These are phyloP conservation scores for Syzygium aromaticum DNA, from an alignment of 345 rosid genomes.

Conservation along the genomic window DNA sequence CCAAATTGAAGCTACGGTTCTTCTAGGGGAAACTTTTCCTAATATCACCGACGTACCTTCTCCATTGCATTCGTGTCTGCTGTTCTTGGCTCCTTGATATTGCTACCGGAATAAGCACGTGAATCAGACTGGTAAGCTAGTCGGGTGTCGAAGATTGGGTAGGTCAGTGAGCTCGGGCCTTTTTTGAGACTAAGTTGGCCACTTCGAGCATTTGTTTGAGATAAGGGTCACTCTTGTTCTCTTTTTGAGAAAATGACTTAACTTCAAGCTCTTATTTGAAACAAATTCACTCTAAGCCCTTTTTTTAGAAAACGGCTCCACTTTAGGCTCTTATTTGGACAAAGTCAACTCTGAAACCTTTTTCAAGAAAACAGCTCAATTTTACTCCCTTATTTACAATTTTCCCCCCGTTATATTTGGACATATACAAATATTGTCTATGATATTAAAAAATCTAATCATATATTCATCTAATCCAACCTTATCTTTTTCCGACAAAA, in stretches of 20 bases:
- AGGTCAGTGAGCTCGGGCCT: rapidly evolving
- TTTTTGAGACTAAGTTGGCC: not conserved
- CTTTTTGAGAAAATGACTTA: not conserved
- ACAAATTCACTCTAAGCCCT: not conserved
- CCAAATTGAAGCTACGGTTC: not conserved
- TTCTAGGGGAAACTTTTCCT: not conserved
- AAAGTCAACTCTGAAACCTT: not conserved
- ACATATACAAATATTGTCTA: not conserved
- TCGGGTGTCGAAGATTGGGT: not conserved
- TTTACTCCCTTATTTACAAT: not conserved
- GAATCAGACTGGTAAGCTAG: rapidly evolving
- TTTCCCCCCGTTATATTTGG: not conserved
- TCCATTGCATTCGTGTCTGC: not conserved
- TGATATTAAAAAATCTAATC: not conserved
- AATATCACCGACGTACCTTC: not conserved
- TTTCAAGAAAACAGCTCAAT: not conserved
- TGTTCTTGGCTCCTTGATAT: not conserved
- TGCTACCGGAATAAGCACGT: not conserved
- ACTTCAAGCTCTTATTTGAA: not conserved
- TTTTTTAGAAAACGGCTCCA: not conserved
- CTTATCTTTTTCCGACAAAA: not conserved
- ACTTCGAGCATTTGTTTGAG: not conserved
- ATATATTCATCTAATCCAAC: not conserved
- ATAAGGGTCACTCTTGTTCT: not conserved
- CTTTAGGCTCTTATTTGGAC: not conserved